Base-by-base conservation (phyloP, 2,329 filamentous ascomycete genomes). In the Exophiala xenobiotica region DNA sequence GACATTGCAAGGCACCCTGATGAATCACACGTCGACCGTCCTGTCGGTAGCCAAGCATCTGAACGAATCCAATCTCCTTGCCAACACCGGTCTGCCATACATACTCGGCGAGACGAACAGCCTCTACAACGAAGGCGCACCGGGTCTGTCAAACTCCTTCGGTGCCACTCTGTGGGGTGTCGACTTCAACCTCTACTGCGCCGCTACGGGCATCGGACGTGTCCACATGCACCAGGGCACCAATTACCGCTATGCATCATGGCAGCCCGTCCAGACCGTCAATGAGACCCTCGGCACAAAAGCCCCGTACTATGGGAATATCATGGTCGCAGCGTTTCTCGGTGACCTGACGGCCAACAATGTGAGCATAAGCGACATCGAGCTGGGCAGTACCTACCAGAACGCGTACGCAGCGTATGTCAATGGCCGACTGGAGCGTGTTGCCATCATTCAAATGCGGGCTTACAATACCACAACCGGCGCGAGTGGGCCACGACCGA, bases 201-300 rank as follows among this genome's bases (percentile, higher is more conserved):
- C 82, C 1, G 70, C 76, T 0, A 74, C 74, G 2, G 78, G 77
- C 12, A 78, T 86, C 66, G 69, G 69, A 38, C 75, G 82, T 16
- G 74, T 81, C 2, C 80, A 85, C 62, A 81, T 85, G 78, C 83
- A 86, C 65, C 77, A 79, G 70, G 82, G 82, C 8, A 83, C 79
- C 11, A 75, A 83, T 63, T 85, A 81, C 63, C 74, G 81, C 6
- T 85, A 85, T 63, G 73, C 73, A 53, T 69, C 74, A 40, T 85
- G 82, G 82, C 82, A 86, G 61, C 81, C 82, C 0, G 60, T 83
- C 38, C 61, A 56, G 14, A 58, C 57, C 7, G 46, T 46, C 29
- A 57, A 52, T 33, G 54, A 76, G 0, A 68, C 69, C 6, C 70
- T 74, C 1, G 82, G 80, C 11, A 85, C 81, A 16, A 84, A 83